phyloP scores from a whole-genome alignment of 2,329 filamentous ascomycete genomes.

The Fonsecaea nubica region DNA sequence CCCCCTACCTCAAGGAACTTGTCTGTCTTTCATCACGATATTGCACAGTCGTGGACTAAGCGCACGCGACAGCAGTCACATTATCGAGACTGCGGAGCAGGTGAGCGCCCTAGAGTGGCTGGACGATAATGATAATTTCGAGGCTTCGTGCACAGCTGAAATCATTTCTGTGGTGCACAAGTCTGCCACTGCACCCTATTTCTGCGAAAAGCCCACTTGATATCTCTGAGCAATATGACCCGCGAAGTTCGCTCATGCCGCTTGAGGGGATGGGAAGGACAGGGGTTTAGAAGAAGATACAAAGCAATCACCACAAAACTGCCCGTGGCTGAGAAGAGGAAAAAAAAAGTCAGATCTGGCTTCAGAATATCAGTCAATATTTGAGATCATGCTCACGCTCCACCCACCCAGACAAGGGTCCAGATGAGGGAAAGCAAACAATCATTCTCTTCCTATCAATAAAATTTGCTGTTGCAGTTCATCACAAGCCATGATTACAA shows the following conservation, averaged over 20 bases:
- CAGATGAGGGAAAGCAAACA: slow-evolving; percentile 31
- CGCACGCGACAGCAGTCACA: too few relatives aligned
- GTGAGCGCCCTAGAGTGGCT: neutral
- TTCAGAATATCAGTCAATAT: slow-evolving; percentile 43
- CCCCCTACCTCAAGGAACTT: neutral
- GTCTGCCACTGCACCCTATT: neutral
- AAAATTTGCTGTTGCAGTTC: slow-evolving; percentile 46
- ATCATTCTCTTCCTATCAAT: slow-evolving; percentile 59
- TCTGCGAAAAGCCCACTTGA: neutral
- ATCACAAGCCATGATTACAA: slow-evolving; percentile 46
- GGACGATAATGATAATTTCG: neutral
- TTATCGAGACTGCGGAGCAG: neutral
- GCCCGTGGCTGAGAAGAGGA: neutral
- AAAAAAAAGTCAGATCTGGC: slow-evolving; percentile 15
- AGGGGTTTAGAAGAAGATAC: neutral
- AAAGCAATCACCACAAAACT: neutral
- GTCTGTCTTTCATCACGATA: neutral
- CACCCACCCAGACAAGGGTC: slow-evolving; percentile 9
- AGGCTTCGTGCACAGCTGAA: neutral
- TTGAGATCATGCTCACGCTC: slow-evolving; percentile 34
- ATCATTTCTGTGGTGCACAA: neutral
- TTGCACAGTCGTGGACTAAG: too few relatives aligned
- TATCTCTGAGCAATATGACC: neutral
- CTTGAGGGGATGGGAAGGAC: neutral
- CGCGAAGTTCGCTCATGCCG: neutral